phyloP scores from a whole-genome alignment of 805 yeast genomes.

The Suhomyces sp. region DNA sequence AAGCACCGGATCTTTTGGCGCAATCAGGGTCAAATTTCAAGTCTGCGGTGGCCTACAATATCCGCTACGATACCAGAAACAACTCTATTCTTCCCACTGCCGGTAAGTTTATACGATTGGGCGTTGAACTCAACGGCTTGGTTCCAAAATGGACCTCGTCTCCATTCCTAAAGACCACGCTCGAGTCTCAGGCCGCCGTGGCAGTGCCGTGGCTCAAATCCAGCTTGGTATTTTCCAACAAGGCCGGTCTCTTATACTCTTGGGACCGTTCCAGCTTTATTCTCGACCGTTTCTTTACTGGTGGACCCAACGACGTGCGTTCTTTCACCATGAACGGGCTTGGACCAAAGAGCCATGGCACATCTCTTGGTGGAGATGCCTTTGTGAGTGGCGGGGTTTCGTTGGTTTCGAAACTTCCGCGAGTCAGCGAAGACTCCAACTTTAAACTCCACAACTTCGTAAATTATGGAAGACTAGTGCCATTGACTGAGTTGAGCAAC shows the following conservation, averaged over 20 bases:
- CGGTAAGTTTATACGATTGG: conserved; percentile 38
- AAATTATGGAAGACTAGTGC: conserved; percentile 46
- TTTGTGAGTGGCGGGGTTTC: conserved; percentile 48
- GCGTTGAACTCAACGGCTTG: conserved; percentile 36
- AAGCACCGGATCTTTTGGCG: conserved; percentile 27
- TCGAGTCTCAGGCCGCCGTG: conserved; percentile 38
- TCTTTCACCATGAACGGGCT: conserved; percentile 51
- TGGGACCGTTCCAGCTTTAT: conserved; percentile 24
- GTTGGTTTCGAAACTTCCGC: conserved; percentile 42
- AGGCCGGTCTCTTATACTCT: conserved; percentile 32
- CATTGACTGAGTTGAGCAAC: conserved; percentile 2
- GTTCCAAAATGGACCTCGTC: conserved; percentile 18
- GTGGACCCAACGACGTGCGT: conserved; percentile 60
- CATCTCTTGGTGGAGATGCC: conserved; percentile 52
- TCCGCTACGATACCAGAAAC: conserved; percentile 45
- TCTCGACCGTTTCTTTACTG: conserved; percentile 52
- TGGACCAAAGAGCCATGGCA: conserved; percentile 51
- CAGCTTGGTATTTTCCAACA: conserved; percentile 27
- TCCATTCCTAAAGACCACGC: conserved; percentile 39
- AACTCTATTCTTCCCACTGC: conserved; percentile 39
- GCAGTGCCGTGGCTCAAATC: conserved; percentile 15
- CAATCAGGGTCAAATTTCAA: conserved; percentile 49
- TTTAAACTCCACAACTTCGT: conserved; percentile 49
- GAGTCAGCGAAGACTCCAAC: conserved; percentile 37
- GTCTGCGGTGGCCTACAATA: conserved; percentile 39